A percentile compares a stretch with the other conserved stretches of the same genome.
Conservation (phyloP, 139 green algal species). For the Pleodorina starrii region DNA sequence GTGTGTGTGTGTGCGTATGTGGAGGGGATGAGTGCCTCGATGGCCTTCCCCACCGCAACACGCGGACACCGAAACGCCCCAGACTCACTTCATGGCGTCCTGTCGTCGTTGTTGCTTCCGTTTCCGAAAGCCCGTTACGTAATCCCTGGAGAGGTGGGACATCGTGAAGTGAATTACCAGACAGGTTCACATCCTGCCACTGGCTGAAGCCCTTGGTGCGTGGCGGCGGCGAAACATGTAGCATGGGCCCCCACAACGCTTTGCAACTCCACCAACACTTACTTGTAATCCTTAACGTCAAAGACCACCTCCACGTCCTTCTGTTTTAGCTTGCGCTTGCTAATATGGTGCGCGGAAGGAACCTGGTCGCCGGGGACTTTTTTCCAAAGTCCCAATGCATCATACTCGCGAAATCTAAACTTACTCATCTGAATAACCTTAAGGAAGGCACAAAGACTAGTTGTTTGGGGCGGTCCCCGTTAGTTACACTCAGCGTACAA, state of each 20-base stretch:
- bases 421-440: slow-evolving; percentile 13
- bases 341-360: slow-evolving; percentile 53
- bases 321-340: slow-evolving; percentile 65
- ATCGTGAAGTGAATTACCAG: background rate
- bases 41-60: too few species aligned
- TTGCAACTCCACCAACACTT: slow-evolving; percentile 18
- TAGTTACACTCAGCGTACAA: too few species aligned
- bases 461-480: too few species aligned
- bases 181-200: background rate
- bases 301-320: slow-evolving; percentile 78
- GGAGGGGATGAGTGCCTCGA: too few species aligned
- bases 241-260: too few species aligned
- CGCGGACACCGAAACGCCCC: too few species aligned
- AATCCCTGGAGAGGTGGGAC: slow-evolving; percentile 74
- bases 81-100: slow-evolving; percentile 67
- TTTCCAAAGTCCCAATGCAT: slow-evolving; percentile 54
- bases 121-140: slow-evolving; percentile 80
- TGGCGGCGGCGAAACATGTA: background rate
- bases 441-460: too few species aligned
- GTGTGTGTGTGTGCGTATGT: too few species aligned
- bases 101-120: slow-evolving; percentile 79
- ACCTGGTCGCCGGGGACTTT: slow-evolving; percentile 33
- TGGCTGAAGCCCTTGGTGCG: background rate
- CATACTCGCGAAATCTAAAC: slow-evolving; percentile 55
- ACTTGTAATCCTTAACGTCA: slow-evolving; percentile 76